A percentile compares a stretch with the other conserved stretches of the same genome.
phyloP scores from a whole-genome alignment of 306 rosid species.

The Argentina anserina region DNA sequence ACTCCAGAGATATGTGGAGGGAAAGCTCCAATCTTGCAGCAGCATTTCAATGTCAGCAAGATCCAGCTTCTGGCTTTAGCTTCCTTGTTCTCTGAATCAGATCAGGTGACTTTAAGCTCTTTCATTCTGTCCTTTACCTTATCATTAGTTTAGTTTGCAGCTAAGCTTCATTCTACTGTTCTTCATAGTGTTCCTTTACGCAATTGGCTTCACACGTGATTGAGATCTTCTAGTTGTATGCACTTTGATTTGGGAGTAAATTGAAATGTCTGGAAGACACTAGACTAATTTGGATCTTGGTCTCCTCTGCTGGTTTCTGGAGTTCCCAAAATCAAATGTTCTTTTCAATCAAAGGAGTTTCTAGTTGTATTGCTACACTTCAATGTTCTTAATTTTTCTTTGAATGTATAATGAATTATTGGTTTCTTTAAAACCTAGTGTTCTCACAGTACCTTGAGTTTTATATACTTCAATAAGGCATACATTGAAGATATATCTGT shows the following conservation, averaged over 20 bases:
- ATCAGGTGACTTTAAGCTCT: constrained; percentile 59
- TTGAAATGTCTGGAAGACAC: neutral
- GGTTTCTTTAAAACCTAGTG: neutral
- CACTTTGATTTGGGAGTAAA: neutral
- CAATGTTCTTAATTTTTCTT: neutral
- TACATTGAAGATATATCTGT: neutral
- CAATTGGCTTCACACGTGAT: neutral
- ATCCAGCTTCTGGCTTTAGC: constrained; percentile 55
- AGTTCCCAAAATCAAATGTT: neutral
- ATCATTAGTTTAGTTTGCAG: constrained; percentile 7
- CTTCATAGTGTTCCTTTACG: neutral
- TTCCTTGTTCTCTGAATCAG: constrained; percentile 59
- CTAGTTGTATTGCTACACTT: neutral
- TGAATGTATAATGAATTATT: neutral
- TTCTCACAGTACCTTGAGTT: neutral
- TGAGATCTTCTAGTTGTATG: neutral
- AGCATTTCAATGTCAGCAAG: constrained; percentile 65
- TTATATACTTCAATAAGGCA: neutral
- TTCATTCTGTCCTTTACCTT: constrained; percentile 1
- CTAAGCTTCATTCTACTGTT: no score
- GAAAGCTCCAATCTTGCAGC: constrained; percentile 50
- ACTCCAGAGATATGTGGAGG: constrained; percentile 38
- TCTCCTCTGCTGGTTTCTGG: neutral
- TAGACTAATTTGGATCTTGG: neutral
- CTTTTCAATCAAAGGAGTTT: neutral